Evolutionary conservation across 768 basidiomycete genomes (phyloP), one percentile per base, ranked within the genome.

Genomic region (Rhizopogon rudus): DNA sequence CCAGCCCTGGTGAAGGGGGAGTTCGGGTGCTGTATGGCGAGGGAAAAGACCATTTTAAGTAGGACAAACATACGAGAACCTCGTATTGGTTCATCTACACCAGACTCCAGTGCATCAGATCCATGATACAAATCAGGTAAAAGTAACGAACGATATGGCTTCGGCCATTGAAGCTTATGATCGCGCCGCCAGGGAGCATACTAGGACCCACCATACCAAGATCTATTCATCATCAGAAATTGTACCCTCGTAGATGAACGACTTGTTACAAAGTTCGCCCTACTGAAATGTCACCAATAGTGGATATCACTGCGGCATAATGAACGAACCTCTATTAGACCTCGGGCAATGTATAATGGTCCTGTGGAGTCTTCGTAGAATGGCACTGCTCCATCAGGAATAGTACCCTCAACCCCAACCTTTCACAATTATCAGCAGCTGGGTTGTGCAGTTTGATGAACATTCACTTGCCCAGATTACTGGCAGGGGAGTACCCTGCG

Each of bases 381-480:
- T 2, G 65, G 60, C 31, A 60, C 61, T 35, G 65, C 63, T 16
- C 50, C 31, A 5, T 65, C 55, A 33, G 65, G 65, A 31, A 66
- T 62, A 20, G 60, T 67, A 0, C 28, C 25, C 20, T 28, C 14
- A 35, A 31, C 28, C 12, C 29, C 46, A 7, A 48, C 63, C 65
- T 52, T 20, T 50, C 3, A 61, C 56, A 48, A 48, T 55, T 57
- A 60, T 65, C 22, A 29, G 39, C 35, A 10, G 5, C 5, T 12
- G 35, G 35, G 12, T 10, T 35, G 12, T 12, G 12, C 35, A 13
- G 35, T 35, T 35, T 13, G 35, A 35, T 35, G 35, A 35, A 4
- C 10, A 35, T 35, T 10, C 35, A 35, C 35, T 35, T 35, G 35
- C 35, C 35, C 35, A 35, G 35, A 35, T 9, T 10, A 35, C 10